Percentiles rank a stretch among this genome's conserved stretches.
phyloP scores from a whole-genome alignment of 2,329 filamentous ascomycete species.

The Talaromyces marneffei region DNA sequence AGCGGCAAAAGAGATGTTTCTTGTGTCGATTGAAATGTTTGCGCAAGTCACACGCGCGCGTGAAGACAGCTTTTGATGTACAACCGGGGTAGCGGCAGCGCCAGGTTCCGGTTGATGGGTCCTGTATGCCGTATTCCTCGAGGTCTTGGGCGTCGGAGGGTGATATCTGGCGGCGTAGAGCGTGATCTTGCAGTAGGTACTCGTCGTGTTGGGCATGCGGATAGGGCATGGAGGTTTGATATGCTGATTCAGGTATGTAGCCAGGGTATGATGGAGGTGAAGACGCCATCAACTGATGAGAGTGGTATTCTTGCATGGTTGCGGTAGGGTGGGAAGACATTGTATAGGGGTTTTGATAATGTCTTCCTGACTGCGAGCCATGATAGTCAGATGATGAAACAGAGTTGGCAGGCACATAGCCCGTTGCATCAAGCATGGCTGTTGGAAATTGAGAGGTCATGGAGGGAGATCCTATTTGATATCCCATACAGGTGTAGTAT shows the following conservation, averaged over 20 bases:
- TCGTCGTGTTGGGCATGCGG: background rate
- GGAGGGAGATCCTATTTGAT: background rate
- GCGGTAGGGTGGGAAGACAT: background rate
- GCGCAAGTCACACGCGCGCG: constrained; percentile 55
- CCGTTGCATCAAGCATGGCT: background rate
- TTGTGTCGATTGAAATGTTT: constrained; percentile 60
- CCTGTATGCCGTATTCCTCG: constrained; percentile 28
- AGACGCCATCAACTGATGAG: background rate
- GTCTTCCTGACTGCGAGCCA: background rate
- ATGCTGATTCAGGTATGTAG: background rate
- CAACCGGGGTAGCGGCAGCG: constrained; percentile 55
- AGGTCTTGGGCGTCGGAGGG: constrained; percentile 16
- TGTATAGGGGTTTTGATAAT: background rate
- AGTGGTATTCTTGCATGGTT: background rate
- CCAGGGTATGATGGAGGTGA: background rate
- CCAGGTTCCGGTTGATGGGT: constrained; percentile 41
- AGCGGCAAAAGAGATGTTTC: constrained; percentile 56
- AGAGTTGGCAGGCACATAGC: background rate
- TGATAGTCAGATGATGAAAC: background rate
- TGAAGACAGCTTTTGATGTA: constrained; percentile 54
- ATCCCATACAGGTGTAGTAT: background rate
- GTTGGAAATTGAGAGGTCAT: background rate
- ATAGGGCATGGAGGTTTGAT: background rate
- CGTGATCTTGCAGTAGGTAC: background rate
- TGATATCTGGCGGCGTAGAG: background rate